phyloP scores from a whole-genome alignment of 1,139 yeast genomes.

The Magnusiomyces sp. region DNA sequence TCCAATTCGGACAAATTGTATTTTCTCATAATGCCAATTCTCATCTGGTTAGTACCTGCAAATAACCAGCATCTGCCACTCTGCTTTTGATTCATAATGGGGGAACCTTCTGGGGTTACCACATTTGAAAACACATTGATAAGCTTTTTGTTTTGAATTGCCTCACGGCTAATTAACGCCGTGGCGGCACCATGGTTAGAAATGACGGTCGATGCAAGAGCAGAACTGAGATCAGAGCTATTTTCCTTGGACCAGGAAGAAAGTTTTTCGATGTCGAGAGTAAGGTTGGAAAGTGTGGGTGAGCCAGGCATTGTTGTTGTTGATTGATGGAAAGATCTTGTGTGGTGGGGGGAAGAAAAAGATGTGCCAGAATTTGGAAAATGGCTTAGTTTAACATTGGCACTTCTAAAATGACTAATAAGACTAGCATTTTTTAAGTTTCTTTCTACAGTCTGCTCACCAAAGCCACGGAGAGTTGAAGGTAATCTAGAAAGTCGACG shows the following conservation, averaged over 20 bases:
- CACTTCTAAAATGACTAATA: too few species aligned
- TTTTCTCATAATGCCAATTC: conserved; percentile 53
- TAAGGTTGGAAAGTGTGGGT: conserved; percentile 9
- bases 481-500: too few species aligned
- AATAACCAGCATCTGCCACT: conserved; percentile 87
- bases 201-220: conserved; percentile 29
- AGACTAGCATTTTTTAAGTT: too few species aligned
- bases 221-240: conserved; percentile 22
- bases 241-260: conserved; percentile 24
- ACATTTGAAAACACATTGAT: conserved; percentile 48
- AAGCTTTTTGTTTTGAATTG: conserved; percentile 31
- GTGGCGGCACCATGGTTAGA: conserved; percentile 29
- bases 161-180: conserved; percentile 37
- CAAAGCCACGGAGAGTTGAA: too few species aligned
- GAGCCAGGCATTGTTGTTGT: conserved; percentile 4
- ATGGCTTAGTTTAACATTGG: too few species aligned
- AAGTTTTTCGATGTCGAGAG: conserved; percentile 18
- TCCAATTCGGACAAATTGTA: conserved; percentile 53
- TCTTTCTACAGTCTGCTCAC: too few species aligned
- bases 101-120: conserved; percentile 58
- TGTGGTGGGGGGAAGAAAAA: not conserved
- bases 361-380: not conserved
- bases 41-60: conserved; percentile 66
- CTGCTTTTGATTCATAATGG: conserved; percentile 62
- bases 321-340: not conserved